Base-by-base conservation (phyloP, 371 early-diverging fungal species). In the Rhizopus sp. region DNA sequence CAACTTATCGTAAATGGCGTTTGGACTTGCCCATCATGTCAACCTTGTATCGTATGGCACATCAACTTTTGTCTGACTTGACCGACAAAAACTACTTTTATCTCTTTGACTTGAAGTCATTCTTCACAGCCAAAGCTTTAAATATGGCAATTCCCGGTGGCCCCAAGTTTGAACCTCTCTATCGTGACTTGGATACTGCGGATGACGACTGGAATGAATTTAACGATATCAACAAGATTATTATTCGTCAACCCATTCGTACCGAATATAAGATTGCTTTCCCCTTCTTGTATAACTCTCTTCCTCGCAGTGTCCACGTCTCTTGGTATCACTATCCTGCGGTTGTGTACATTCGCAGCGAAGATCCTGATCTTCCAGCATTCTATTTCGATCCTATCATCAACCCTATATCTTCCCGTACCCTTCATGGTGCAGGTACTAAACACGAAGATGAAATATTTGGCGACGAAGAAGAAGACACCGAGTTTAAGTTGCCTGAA, bases 121-220 rank as follows among this genome's bases (percentile, higher is more conserved):
- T 99, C 77, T 91, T 95, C 73, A 98, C 99, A 10, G 92, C 98
- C 49, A 99, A 99, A 76, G 93, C 97, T 7, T 80, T 99, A 38
- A 97, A 96, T 73, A 90, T 99, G 87, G 97, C 98, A n/a, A 95
- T 99, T 64, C 99, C 99, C 2, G 97, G 98, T 60, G 99, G 99
- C 29, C 97, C 98, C 34, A 96, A 96, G 64, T 99, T 98, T 53
- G 99, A 99, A 71, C 98, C 98, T 10, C 80, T 99, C 44, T 93
- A 92, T 70, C 87, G 94, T 38, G 99, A 98, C 68, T 82, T 93
- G 62, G 96, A 99, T 63, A 85, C 93, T 4, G 90, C 89, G 3
- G 98, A 99, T 70, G 98, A 99, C 66, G 98, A 99, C 78, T 99
- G 99, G 99, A 99, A 98, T 71, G 99, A 98, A 73, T 99, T 99